Base-by-base conservation (phyloP, 1,284 basidiomycete genomes). In the Trametes versicolor region DNA sequence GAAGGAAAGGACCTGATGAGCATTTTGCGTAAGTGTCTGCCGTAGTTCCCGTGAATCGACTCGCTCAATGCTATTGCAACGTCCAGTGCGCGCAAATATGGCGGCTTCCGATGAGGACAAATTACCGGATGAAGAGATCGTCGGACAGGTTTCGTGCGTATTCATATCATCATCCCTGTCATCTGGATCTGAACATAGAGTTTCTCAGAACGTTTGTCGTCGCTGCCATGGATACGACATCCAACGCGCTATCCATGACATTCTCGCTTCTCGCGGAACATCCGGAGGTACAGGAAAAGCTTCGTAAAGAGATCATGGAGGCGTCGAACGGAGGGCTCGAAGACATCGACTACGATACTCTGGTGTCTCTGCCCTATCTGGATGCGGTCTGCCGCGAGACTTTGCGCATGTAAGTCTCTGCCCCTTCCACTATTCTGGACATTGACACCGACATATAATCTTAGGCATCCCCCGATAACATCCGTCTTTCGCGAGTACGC, bases 1-100 rank as follows among this genome's bases (percentile, higher is more conserved):
- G 70, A 74, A 45, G 72, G 72, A 13, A 74, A 72, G 48, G 75
- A 76, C 50, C 70, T 76, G 57, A 67, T 76, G 58, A 76, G 75
- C 60, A 64, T 71, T 17, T 58, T 76, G 12, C 60, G 75, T 77
- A 52, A 51, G 73, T 70, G 6, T 25, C 41, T 27, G 2, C 17
- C 32, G 19, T 36, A 4, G 5, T 23, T 36, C 51, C 10, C 12
- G n/a, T 2, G 23, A 7, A 10, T 13, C 12, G 12, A 2, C 2
- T 27, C 17, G 48, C 23, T 27, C 25, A 29, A 15, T 29, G 15
- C 29, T 32, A 32, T 32, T 32, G 29, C 29, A n/a, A 45, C 2
- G 6, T 45, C 8, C 47, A 72, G 72, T 73, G 25, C 65, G 66
- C 29, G 71, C 69, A 15, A 73, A 77, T 51, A 69, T 70, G 61